Conservation (phyloP, 2,329 filamentous ascomycete genomes). For the Botrytis deweyae region DNA sequence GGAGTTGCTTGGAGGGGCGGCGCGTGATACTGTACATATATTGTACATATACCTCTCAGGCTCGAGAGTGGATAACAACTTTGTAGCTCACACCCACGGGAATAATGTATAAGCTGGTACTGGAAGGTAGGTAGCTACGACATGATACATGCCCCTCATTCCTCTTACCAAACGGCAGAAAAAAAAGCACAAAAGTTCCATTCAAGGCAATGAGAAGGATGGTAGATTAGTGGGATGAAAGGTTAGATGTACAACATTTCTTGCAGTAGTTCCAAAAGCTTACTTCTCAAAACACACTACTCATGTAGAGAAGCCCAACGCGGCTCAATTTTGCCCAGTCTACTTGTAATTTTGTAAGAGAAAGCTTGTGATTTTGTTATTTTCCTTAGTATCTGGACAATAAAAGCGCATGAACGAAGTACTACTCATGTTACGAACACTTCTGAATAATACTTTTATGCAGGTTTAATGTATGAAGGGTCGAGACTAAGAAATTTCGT, state of each 20-base stretch:
- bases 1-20: not conserved
- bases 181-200: not conserved
- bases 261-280: slow-evolving; percentile 5
- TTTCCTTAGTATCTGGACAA: not conserved
- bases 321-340: not conserved
- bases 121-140: not conserved
- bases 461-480: not conserved
- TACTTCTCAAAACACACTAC: not conserved
- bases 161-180: not conserved
- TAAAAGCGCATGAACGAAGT: not conserved
- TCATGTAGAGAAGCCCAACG: slow-evolving; percentile 16
- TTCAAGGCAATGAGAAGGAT: no score
- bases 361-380: not conserved
- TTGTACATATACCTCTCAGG: not conserved
- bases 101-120: not conserved
- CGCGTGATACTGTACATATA: slow-evolving; percentile 8
- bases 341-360: not conserved
- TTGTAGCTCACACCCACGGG: not conserved
- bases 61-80: not conserved
- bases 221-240: slow-evolving; percentile 7
- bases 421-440: not conserved
- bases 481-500: not conserved
- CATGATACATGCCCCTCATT: not conserved
- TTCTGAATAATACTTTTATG: not conserved
- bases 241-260: not conserved